Evolutionary conservation across 106 monocot species (phyloP).

Genomic region (Dendrobium huoshanense): DNA sequence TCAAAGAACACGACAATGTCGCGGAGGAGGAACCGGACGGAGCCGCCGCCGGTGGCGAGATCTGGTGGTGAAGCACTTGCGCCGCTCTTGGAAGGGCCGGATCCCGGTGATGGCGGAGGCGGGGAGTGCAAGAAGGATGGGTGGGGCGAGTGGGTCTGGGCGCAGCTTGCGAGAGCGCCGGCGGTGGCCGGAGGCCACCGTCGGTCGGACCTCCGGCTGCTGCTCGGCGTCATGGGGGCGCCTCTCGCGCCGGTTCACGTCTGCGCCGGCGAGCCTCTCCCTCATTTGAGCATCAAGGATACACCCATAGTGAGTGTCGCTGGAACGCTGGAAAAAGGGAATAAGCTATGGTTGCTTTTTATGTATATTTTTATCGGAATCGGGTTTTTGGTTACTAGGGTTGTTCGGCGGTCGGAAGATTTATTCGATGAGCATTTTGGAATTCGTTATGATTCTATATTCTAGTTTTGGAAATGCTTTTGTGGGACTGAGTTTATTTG

Average conservation of each 20-base stretch:
- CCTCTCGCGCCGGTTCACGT: slow-evolving; percentile 62
- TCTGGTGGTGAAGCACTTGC: slow-evolving; percentile 45
- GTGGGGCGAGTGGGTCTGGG: slow-evolving; percentile 38
- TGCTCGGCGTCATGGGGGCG: slow-evolving; percentile 66
- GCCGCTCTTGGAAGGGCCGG: slow-evolving; percentile 76
- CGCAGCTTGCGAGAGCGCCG: slow-evolving; percentile 35
- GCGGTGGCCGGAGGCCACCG: slow-evolving; percentile 19
- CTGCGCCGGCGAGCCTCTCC: slow-evolving; percentile 47
- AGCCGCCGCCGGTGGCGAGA: slow-evolving; percentile 19
- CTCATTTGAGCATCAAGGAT: slow-evolving; percentile 76
- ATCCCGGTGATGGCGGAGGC: slow-evolving; percentile 12
- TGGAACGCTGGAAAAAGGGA: background rate
- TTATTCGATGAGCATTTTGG: background rate
- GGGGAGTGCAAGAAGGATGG: slow-evolving; percentile 29
- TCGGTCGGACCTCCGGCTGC: slow-evolving; percentile 38
- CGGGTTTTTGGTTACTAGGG: background rate
- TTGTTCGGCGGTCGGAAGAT: background rate
- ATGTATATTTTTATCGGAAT: background rate
- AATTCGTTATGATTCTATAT: background rate
- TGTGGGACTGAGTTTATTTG: background rate
- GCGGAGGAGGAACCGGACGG: slow-evolving; percentile 14
- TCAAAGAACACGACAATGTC: slow-evolving; percentile 20
- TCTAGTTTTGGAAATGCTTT: background rate
- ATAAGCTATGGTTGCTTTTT: background rate
- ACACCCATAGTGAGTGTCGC: slow-evolving; percentile 52